Conservation (phyloP, 768 basidiomycete genomes). For the Amanita polypyramis region DNA sequence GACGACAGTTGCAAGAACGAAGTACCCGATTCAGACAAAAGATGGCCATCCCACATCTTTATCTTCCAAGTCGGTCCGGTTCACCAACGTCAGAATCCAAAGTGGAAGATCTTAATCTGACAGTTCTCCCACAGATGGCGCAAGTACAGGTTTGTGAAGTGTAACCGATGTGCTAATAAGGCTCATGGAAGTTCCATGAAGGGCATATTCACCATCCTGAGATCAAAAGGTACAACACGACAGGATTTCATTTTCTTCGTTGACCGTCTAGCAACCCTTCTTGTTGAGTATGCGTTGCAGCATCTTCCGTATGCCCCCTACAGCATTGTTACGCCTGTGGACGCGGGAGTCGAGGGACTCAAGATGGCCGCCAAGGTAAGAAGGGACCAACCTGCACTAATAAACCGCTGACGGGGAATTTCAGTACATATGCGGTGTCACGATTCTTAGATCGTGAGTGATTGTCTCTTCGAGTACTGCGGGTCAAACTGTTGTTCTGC, state of each 20-base stretch:
- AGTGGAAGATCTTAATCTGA: constrained; percentile 41
- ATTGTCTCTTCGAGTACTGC: not conserved
- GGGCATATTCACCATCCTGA: constrained; percentile 86
- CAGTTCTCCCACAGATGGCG: constrained; percentile 64
- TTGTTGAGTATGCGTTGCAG: constrained; percentile 79
- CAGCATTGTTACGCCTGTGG: constrained; percentile 59
- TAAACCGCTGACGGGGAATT: constrained; percentile 1
- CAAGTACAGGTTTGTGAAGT: constrained; percentile 55
- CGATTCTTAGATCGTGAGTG: constrained; percentile 78
- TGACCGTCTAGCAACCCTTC: constrained; percentile 74
- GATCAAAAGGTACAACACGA: constrained; percentile 56
- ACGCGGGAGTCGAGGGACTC: constrained; percentile 45
- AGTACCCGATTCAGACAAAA: constrained; percentile 61
- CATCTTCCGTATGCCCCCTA: constrained; percentile 63
- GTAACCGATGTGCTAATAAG: not conserved
- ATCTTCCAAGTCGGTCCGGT: constrained; percentile 25
- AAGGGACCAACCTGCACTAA: not conserved
- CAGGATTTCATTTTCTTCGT: constrained; percentile 93
- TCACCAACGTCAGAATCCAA: constrained; percentile 25
- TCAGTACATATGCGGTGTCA: constrained; percentile 78
- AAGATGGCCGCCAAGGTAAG: constrained; percentile 49
- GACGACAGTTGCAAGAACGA: constrained; percentile 73
- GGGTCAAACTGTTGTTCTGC: constrained; percentile 2
- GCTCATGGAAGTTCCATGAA: constrained; percentile 17
- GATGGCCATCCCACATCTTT: constrained; percentile 47